These are phyloP conservation scores for Perilla frutescens DNA, from an alignment of 257 asterid genomes.

Conservation along the genomic window DNA sequence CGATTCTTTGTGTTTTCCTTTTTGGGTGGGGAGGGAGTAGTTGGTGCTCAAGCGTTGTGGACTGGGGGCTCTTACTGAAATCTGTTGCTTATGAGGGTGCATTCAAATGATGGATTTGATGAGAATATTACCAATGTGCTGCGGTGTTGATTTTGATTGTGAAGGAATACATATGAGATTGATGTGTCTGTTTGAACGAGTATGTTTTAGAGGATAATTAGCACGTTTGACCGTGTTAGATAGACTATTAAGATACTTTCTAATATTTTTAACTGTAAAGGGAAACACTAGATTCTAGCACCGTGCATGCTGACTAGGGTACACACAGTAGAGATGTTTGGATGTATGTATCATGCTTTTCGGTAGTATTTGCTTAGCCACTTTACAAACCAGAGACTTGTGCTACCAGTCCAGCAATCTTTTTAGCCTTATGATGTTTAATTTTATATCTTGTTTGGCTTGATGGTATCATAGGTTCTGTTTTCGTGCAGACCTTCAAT, in stretches of 20 bases:
- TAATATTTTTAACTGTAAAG: neutral
- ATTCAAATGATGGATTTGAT: neutral
- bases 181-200: neutral
- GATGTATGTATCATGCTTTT: neutral
- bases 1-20: neutral
- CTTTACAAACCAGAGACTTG: neutral
- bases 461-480: constrained; percentile 16
- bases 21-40: neutral
- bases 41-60: constrained; percentile 13
- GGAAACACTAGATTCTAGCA: neutral
- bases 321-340: neutral
- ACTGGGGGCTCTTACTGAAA: neutral
- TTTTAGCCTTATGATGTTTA: neutral
- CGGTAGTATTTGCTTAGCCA: neutral
- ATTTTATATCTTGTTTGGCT: constrained; percentile 4
- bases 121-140: neutral
- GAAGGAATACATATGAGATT: constrained; percentile 1
- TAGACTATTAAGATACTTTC: neutral
- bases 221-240: neutral
- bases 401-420: neutral
- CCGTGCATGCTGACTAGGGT: neutral
- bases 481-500: constrained; percentile 22
- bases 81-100: constrained; percentile 9
- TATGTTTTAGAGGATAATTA: neutral
- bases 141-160: constrained; percentile 6